phyloP scores from a whole-genome alignment of 768 basidiomycete genomes.

The Cubamyces sp. region DNA sequence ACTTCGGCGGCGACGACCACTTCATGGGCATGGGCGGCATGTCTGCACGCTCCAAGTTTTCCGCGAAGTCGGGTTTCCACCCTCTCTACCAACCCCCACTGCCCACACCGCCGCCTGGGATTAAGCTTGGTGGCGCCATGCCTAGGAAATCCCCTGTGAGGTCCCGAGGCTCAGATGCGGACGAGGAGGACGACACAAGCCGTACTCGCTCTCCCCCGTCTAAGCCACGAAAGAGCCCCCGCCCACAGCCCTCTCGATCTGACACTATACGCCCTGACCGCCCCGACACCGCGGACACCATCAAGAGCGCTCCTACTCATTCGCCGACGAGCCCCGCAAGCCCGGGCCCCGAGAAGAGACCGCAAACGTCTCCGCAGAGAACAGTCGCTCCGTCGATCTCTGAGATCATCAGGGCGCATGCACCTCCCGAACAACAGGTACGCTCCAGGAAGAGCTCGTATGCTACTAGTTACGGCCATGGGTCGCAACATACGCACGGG shows the following conservation, averaged over 20 bases:
- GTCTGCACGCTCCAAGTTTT: conserved; percentile 56
- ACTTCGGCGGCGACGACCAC: conserved; percentile 57
- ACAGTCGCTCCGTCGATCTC: conserved; percentile 78
- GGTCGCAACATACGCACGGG: conserved; percentile 48
- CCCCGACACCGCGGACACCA: conserved; percentile 10
- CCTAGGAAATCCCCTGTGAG: conserved; percentile 37
- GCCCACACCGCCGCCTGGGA: conserved; percentile 81
- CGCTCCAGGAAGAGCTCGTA: conserved; percentile 53
- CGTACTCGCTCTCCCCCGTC: conserved; percentile 16
- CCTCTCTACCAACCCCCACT: conserved; percentile 83
- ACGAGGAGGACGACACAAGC: conserved; percentile 45
- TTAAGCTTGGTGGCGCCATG: conserved; percentile 58
- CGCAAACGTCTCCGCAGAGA: conserved; percentile 38
- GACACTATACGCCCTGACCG: conserved; percentile 17
- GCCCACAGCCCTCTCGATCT: conserved; percentile 7
- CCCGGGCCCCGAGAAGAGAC: conserved; percentile 26
- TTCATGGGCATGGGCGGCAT: conserved; percentile 44
- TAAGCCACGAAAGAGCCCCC: conserved; percentile 5
- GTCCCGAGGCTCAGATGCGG: conserved; percentile 55
- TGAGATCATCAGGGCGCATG: conserved; percentile 83
- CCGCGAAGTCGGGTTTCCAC: conserved; percentile 59
- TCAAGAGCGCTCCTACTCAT: conserved; percentile 8
- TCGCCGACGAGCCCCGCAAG: conserved; percentile 21
- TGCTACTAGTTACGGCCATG: conserved; percentile 47
- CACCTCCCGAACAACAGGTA: conserved; percentile 54